Evolutionary conservation across 305 asterid species (phyloP), one percentile per base, ranked within the genome.

Genomic region (Ruellia speciosa): DNA sequence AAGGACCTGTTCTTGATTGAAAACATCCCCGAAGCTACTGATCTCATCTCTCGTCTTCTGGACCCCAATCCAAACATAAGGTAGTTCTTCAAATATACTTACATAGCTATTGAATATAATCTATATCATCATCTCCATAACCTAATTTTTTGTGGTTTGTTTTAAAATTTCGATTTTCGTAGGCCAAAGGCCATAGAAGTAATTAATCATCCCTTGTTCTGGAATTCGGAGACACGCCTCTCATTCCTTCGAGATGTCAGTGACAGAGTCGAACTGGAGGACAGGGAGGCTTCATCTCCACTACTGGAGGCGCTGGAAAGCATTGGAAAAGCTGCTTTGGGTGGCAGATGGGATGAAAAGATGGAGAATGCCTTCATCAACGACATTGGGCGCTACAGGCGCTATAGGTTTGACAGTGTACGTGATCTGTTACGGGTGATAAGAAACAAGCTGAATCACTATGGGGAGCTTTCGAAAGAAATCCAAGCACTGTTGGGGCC

Each of bases 231-330:
- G 70, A 80, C 14, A 45, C 77, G 95, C 34, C 85, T 86, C 28
- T 82, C 95, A 18, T 89, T 89, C 71, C 93, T 89, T 40, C 79
- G 94, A 15, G 96, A 89, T 50, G 88, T 79, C 28, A 89, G 97
- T 41, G 96, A 89, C 34, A 76, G 94, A 48, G 77, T 89, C 7
- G 95, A 86, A 67, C 34, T 84, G 43, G 93, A 89, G 76, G 97
- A 84, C 64, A 72, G 95, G 37, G 88, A 76, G 58, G 66, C 37
- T 10, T 71, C 56, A 3, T 89, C 97, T 6, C 77, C 74, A 15
- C 77, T 89, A 18, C 66, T 86, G 47, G 72, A 70, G 39, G 92
- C 82, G 37, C 45, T 89, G 47, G 94, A 89, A 67, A 78, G 67
- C 59, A 54, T 56, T 5, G 88, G 77, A 40, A 75, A 60, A 57